phyloP scores from a whole-genome alignment of 2,329 filamentous ascomycete species.

The Calonectria leucothoes region DNA sequence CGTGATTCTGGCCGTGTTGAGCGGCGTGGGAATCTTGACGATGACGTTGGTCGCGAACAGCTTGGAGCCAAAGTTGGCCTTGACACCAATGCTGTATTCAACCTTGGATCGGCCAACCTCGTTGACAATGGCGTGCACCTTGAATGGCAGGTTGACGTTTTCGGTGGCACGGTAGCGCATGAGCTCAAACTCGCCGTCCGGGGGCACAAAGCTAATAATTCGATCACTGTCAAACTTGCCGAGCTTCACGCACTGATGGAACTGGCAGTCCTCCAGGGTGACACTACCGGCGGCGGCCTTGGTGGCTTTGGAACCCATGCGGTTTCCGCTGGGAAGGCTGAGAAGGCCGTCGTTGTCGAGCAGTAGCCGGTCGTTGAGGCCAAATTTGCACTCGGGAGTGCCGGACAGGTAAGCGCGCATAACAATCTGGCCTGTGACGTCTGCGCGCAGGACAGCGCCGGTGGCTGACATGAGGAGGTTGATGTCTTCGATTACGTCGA shows the following conservation, averaged over 20 bases:
- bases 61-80: slow-evolving; percentile 96
- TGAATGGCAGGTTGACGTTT: slow-evolving; percentile 98
- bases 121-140: slow-evolving; percentile 98
- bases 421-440: slow-evolving; percentile 96
- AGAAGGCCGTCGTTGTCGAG: slow-evolving; percentile 81
- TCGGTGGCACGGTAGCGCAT: slow-evolving; percentile 99
- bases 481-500: slow-evolving; percentile 99
- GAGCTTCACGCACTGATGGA: slow-evolving; percentile 98
- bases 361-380: slow-evolving; percentile 92
- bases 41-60: slow-evolving; percentile 97
- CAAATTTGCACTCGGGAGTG: slow-evolving; percentile 98
- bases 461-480: slow-evolving; percentile 99
- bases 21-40: slow-evolving; percentile 91
- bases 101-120: slow-evolving; percentile 97
- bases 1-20: slow-evolving; percentile 95
- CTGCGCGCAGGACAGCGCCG: slow-evolving; percentile 91
- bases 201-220: slow-evolving; percentile 96
- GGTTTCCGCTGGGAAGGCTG: slow-evolving; percentile 78
- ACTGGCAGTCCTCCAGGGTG: slow-evolving; percentile 96
- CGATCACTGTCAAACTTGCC: slow-evolving; percentile 96
- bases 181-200: slow-evolving; percentile 97
- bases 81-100: slow-evolving; percentile 97
- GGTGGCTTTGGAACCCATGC: slow-evolving; percentile 86
- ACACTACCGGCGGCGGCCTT: slow-evolving; percentile 96
- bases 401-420: slow-evolving; percentile 98